Evolutionary conservation across 352 stramenopile species (phyloP).

Genomic region (Pythium brassicae): DNA sequence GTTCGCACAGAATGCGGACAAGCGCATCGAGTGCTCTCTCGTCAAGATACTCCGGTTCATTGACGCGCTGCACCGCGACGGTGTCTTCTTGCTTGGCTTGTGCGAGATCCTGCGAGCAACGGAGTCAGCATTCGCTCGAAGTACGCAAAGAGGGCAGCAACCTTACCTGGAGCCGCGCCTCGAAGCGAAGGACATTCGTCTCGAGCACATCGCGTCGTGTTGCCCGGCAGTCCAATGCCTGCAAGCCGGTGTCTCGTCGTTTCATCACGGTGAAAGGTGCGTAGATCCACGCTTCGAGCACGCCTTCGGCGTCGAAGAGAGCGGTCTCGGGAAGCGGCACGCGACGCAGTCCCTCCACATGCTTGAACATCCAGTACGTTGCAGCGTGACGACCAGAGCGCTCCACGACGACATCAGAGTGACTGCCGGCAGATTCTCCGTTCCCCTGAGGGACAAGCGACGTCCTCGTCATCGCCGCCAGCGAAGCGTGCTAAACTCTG

Average conservation of each 20-base stretch:
- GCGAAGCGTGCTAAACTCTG: no score
- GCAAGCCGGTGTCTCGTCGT: constrained; percentile 6
- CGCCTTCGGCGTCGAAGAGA: constrained; percentile 37
- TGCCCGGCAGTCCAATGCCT: constrained; percentile 3
- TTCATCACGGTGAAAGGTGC: not conserved
- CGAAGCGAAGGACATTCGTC: constrained; percentile 32
- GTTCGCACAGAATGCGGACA: constrained; percentile 20
- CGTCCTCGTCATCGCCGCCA: no score
- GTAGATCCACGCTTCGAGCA: constrained; percentile 32
- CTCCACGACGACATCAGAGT: not conserved
- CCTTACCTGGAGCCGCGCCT: constrained; percentile 30
- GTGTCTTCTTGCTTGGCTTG: constrained; percentile 2
- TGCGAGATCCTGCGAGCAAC: constrained; percentile 14
- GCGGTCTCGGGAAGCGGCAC: constrained; percentile 31
- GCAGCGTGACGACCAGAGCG: constrained; percentile 12
- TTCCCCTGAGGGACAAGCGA: no score
- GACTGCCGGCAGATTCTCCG: not conserved
- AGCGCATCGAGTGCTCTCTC: constrained; percentile 21
- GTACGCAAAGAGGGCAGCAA: not conserved
- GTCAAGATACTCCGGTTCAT: constrained; percentile 9
- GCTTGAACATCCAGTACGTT: constrained; percentile 33
- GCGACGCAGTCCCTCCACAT: constrained; percentile 16
- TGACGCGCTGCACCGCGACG: constrained; percentile 16
- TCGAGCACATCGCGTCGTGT: constrained; percentile 18
- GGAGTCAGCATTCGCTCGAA: not conserved